Evolutionary conservation across 345 rosid species (phyloP), one percentile per base, ranked within the genome.

Genomic region (Aurinia saxatilis): DNA sequence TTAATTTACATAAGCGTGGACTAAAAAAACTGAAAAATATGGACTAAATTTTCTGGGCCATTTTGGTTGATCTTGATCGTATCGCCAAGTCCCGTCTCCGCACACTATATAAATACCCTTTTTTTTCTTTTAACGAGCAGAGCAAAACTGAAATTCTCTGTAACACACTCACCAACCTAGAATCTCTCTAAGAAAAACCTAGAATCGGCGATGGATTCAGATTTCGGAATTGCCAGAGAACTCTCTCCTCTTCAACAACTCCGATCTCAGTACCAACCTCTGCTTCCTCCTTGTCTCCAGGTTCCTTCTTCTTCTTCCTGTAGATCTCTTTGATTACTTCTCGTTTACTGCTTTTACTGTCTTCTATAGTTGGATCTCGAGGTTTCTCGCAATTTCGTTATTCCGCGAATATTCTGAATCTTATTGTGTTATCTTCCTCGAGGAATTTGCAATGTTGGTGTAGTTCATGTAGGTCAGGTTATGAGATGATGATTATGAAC

Each of bases 281-380:
- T 71, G 50, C 84, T 91, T 60, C 96, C 98, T 78, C 96, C 96
- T 36, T 91, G 98, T 23, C 98, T 91, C 15, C 88, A 91, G 96
- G 96, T 84, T 15, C 27, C 34, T n/a, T 34, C 39, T 40, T 23
- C 38, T 16, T 16, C n/a, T 38, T 46, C 3, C 12, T 44, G 7
- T 44, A 47, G 52, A 23, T 61, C 54, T 18, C 40, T 40, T n/a
- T 13, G 2, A 17, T 47, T 48, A 56, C 13, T 34, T 59, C 60
- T 2, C n/a, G 14, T 14, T 60, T 25, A 31, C 46, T 66, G 30
- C 14, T 25, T 12, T 6, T 6, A 56, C 49, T 19, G 14, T 48
- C 50, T 57, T 13, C 9, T 15, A 5, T 42, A 31, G 7, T 39
- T n/a, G 60, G 59, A 71, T 71, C 60, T 53, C 54, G 35, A 13